Base-by-base conservation (phyloP, 139 green algal species). In the Chlorella vulgaris region DNA sequence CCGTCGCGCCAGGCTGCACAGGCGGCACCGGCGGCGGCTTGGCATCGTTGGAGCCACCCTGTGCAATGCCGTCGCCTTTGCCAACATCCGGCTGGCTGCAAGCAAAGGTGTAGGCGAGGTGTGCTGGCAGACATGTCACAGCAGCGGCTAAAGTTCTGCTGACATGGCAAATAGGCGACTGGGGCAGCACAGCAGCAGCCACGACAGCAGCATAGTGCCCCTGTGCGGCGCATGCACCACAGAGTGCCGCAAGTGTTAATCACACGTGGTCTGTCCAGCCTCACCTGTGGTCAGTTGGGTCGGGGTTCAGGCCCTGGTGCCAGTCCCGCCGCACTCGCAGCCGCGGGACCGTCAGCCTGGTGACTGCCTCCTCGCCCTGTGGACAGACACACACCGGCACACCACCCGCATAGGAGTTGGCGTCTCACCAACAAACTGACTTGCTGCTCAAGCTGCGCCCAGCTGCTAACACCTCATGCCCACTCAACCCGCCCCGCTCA, bases 231-330 rank as follows among this genome's bases (percentile, higher is more conserved):
- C n/a, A n/a, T n/a, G n/a, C n/a, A n/a, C n/a, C n/a, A n/a, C n/a
- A n/a, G n/a, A n/a, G n/a, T n/a, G n/a, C n/a, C n/a, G n/a, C n/a
- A n/a, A n/a, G n/a, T n/a, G n/a, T n/a, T n/a, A n/a, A n/a, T n/a
- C n/a, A n/a, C n/a, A n/a, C n/a, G n/a, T n/a, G n/a, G n/a, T n/a
- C n/a, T 26, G 13, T 68, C 4, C 38, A 47, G 66, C 66, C 67
- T 31, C 70, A 77, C 70, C 43, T 78, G 87, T 98, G 96, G 81
- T 98, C 96, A 5, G 94, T 92, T 18, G 89, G 93, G 85, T 99
- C 96, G 2, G 86, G 81, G 62, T 91, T 85, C 29, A 99, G 84
- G 26, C 94, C 93, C 68, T 93, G 85, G 84, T 92, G 97, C 96
- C 96, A 99, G 78, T 96, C 89, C 28, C 85, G 85, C 10, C 85